A percentile compares a stretch with the other conserved stretches of the same genome.
phyloP scores from a whole-genome alignment of 2,329 filamentous ascomycete genomes.

The Dactylellina leptospora region DNA sequence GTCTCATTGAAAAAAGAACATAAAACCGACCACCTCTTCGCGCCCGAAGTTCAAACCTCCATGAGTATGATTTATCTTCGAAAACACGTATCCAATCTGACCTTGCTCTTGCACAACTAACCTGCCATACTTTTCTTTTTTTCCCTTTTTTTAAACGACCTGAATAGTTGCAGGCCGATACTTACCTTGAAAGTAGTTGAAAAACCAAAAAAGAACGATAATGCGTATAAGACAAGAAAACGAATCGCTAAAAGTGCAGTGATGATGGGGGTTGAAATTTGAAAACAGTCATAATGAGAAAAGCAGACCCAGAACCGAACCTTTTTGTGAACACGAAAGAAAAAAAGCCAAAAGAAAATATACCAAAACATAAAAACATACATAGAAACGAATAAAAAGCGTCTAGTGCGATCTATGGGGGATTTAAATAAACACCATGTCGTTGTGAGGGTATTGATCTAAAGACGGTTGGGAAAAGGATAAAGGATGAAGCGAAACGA shows the following conservation, averaged over 20 bases:
- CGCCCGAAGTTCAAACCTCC: background rate
- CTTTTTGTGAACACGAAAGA: conserved; percentile 19
- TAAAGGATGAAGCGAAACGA: background rate
- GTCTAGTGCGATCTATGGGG: conserved; percentile 50
- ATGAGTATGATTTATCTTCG: background rate
- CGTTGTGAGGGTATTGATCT: conserved; percentile 46
- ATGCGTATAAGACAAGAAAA: background rate
- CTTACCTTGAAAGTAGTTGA: conserved; percentile 34
- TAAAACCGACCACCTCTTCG: background rate
- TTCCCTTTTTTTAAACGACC: conserved; percentile 18
- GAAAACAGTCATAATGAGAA: background rate
- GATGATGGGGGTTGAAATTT: background rate
- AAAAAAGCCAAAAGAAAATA: conserved; percentile 1
- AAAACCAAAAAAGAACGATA: conserved; percentile 15
- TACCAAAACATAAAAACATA: conserved; percentile 17
- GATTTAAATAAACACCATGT: conserved; percentile 29
- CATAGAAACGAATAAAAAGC: conserved; percentile 16
- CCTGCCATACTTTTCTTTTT: background rate
- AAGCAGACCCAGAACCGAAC: conserved; percentile 16
- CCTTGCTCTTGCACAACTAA: background rate
- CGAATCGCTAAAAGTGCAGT: conserved; percentile 44
- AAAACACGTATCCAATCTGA: conserved; percentile 23
- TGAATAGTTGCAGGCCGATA: conserved; percentile 4
- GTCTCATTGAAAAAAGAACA: conserved; percentile 7
- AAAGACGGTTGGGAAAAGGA: conserved; percentile 13